Conservation (phyloP, 805 yeast species). For the Kluyveromyces aestuarii region DNA sequence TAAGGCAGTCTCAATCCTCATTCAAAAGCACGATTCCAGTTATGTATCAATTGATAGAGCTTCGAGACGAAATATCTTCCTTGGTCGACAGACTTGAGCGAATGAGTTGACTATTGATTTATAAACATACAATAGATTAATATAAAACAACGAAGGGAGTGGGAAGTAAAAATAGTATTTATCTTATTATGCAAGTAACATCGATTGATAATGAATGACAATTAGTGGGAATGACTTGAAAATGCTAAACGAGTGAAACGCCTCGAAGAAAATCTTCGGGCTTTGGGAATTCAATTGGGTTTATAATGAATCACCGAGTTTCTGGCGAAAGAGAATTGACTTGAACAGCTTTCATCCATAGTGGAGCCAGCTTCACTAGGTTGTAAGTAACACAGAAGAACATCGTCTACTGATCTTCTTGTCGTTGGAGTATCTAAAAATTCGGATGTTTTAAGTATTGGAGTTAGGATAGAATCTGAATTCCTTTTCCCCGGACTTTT, state of each 20-base stretch:
- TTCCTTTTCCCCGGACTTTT: constrained; percentile 7
- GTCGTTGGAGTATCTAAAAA: constrained; percentile 12
- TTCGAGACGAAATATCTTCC: not conserved
- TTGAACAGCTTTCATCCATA: constrained; percentile 3
- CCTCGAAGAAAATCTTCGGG: not conserved
- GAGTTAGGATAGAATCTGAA: constrained; percentile 18
- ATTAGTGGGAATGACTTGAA: not conserved
- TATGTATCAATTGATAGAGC: constrained; percentile 10
- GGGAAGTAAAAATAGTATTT: not conserved
- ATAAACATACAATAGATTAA: not conserved
- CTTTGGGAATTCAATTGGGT: not conserved
- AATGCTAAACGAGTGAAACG: not conserved
- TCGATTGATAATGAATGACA: not conserved
- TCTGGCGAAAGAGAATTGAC: constrained; percentile 6
- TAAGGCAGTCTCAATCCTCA: constrained; percentile 20
- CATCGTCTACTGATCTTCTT: constrained; percentile 24
- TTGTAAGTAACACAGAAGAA: constrained; percentile 21
- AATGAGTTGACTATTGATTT: not conserved
- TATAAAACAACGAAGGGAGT: not conserved
- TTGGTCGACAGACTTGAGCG: not conserved
- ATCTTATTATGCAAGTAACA: not conserved
- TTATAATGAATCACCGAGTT: constrained; percentile 1
- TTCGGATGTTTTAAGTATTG: constrained; percentile 10
- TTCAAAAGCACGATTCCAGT: constrained; percentile 19
- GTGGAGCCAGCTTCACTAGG: constrained; percentile 19